Percentiles rank a stretch among this genome's conserved stretches.
Evolutionary conservation across 306 rosid species (phyloP).

Genomic region (Vachellia collinsii): DNA sequence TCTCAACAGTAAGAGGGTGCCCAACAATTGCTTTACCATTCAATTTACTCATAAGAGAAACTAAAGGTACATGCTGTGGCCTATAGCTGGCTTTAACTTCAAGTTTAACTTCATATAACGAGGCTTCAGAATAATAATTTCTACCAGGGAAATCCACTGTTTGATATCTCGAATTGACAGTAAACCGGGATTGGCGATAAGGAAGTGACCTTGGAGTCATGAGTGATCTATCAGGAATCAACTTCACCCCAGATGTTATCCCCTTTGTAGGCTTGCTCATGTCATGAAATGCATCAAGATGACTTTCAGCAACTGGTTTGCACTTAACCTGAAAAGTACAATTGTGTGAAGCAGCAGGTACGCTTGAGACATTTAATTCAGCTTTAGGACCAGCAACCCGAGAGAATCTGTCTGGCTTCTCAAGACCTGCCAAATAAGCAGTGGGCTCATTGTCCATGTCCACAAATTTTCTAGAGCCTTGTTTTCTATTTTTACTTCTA

Average conservation of each 20-base stretch:
- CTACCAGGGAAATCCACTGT: conserved; percentile 48
- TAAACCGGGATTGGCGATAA: conserved; percentile 63
- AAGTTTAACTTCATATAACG: conserved; percentile 63
- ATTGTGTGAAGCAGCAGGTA: conserved; percentile 37
- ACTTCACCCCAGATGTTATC: conserved; percentile 40
- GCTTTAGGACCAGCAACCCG: conserved; percentile 48
- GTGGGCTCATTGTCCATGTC: conserved; percentile 51
- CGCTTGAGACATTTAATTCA: conserved; percentile 42
- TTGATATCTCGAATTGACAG: conserved; percentile 61
- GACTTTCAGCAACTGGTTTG: conserved; percentile 47
- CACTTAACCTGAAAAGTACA: conserved; percentile 41
- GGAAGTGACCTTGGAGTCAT: conserved; percentile 62
- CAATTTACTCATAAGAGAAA: conserved; percentile 77
- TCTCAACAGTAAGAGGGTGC: conserved; percentile 74
- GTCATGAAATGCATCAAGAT: conserved; percentile 41
- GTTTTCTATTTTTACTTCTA: conserved; percentile 50
- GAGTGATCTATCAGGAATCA: conserved; percentile 49
- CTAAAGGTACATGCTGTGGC: conserved; percentile 74
- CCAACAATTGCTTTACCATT: conserved; percentile 75
- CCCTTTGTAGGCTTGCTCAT: conserved; percentile 39
- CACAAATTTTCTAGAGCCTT: conserved; percentile 50
- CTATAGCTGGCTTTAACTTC: conserved; percentile 65
- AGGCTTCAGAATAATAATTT: conserved; percentile 46
- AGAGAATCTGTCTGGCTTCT: conserved; percentile 38
- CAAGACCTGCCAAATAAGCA: conserved; percentile 45